Base-by-base conservation (phyloP, 73 alveolate species). In the Stentor roeselii region DNA sequence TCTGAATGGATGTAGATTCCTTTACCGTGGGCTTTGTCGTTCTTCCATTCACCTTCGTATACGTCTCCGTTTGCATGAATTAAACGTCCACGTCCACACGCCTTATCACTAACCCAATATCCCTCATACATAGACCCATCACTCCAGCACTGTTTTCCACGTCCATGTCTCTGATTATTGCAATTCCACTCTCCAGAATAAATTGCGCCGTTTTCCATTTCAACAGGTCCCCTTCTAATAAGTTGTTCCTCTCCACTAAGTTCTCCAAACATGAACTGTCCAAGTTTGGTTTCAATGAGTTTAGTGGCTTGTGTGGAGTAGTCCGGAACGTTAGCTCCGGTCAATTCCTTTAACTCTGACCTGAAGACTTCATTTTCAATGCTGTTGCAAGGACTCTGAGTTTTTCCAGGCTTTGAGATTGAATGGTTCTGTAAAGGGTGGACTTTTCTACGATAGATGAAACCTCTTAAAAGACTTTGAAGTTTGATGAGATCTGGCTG, bases 61-160 rank as follows among this genome's bases (percentile, higher is more conserved):
- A 59, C 82, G 39, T 59, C 78, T 59, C 82, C 82, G 40, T 74
- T 76, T 60, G 36, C 82, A 75, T 84, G 83, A 84, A 36, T 59
- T 42, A 59, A 78, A 40, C 83, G 60, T 75, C 89, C 89, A 21
- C 83, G 60, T 11, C 89, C 89, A 40, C 83, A 83, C n/a, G 83
- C 37, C 74, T 84, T 84, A 31, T 83, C 89, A 59, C 74, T 78
- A 39, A 59, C 39, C 27, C 78, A 84, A 31, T 84, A 37, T 75
- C 89, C 89, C 74, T 84, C 89, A 21, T 59, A 75, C n/a, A 35
- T 39, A 84, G 78, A 50, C 0, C 85, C 85, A 84, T 84, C 83
- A 35, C 67, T 50, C 67, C 67, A 50, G 6, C 6, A 6, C 21
- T 50, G 67, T 50, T 50, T 50, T 11, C 67, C 67, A 11, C 21